Evolutionary conservation across 495 filamentous ascomycete genomes (phyloP), one percentile per base, ranked within the genome.

Genomic region (Daldinia caldariorum): DNA sequence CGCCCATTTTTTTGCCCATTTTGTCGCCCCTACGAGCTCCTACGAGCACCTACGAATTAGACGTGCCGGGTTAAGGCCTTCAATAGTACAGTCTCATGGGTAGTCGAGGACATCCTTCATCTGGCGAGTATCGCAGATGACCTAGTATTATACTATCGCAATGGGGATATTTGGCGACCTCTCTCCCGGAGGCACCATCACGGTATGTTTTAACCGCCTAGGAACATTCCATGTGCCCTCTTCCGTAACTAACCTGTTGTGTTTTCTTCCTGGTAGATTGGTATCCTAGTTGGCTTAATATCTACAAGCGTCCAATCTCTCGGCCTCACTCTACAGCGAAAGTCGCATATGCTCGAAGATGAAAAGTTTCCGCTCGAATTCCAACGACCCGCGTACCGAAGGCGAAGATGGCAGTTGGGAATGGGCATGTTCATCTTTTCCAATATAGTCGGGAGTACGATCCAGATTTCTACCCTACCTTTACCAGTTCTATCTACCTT

Each of bases 331-430:
- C 87, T 98, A 20, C 95, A 99, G 82, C 92, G 95, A 78, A 99
- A 99, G 79, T 97, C 94, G 62, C 95, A 99, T 83, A 89, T 99
- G 60, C 88, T 97, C 71, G 95, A 99, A 83, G 95, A 98, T 81
- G 93, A 94, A 81, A 97, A 97, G 80, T 86, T 86, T 39, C 88
- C 91, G 2, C 88, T 92, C 76, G 88, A 94, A 79, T 77, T 87
- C 45, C 89, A 92, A 69, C 84, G 95, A 71, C 95, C 95, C 34
- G 93, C 96, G 4, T 94, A 97, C 79, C 89, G 90, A 74, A 88
- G 95, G 76, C 87, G 96, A 77, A 86, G 93, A 86, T 99, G 95
- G 95, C 95, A 99, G 90, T 80, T 97, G 63, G 95, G 95, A 58
- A 98, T 99, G 92, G 85, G 89, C 70, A 97, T 99, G 89, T 99